phyloP scores from a whole-genome alignment of 345 rosid genomes.

The Citropsis articulata region DNA sequence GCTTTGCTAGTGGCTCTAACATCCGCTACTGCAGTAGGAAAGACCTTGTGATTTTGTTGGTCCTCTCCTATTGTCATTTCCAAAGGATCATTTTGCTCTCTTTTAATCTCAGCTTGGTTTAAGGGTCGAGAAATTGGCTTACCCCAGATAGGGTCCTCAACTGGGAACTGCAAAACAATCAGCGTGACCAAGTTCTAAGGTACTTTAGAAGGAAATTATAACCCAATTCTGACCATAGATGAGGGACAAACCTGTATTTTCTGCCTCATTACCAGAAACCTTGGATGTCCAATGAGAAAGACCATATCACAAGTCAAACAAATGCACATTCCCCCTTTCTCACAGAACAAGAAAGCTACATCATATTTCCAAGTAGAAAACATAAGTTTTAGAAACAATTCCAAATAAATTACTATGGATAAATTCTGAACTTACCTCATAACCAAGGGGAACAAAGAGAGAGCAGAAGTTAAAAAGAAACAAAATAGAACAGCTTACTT shows the following conservation, averaged over 20 bases:
- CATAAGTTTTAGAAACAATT: not conserved
- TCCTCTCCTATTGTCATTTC: conserved; percentile 29
- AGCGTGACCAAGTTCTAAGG: not conserved
- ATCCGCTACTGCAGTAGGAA: conserved; percentile 27
- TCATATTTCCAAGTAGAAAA: conserved; percentile 10
- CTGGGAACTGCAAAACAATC: conserved; percentile 59
- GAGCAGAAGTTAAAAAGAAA: not conserved
- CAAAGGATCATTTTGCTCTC: conserved; percentile 27
- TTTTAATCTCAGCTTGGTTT: conserved; percentile 30
- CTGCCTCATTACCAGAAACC: conserved; percentile 73
- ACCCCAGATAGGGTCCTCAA: conserved; percentile 33
- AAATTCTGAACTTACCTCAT: not conserved
- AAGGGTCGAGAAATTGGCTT: conserved; percentile 24
- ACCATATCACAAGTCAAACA: conserved; percentile 84
- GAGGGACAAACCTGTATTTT: conserved; percentile 55
- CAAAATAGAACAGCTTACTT: conserved; percentile 35
- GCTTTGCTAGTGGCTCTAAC: conserved; percentile 34
- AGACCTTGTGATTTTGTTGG: conserved; percentile 34
- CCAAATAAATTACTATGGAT: not conserved
- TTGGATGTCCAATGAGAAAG: conserved; percentile 76
- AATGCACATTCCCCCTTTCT: conserved; percentile 77
- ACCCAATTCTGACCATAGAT: not conserved
- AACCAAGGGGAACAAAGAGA: not conserved
- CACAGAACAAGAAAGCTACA: conserved; percentile 89
- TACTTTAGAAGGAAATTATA: not conserved